Base-by-base conservation (phyloP, 306 rosid species). In the Delonix regia region DNA sequence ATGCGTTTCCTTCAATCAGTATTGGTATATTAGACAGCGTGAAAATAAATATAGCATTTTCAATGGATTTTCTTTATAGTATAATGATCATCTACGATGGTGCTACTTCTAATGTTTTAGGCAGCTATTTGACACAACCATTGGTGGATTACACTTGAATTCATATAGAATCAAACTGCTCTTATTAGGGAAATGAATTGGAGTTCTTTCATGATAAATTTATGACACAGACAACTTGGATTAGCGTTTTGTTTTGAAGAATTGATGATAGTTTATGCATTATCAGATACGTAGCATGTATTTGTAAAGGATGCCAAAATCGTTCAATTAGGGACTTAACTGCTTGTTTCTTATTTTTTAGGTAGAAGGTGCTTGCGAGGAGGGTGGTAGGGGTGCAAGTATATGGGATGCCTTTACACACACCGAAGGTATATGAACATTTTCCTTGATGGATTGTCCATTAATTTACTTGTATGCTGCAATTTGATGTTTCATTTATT, bases 401-500 rank as follows among this genome's bases (percentile, higher is more conserved):
- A 92, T 92, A 73, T 92, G 97, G 97, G 97, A 94, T 87, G 93
- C 90, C 55, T 94, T 94, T 86, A 28, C 97, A 67, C 94, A 92
- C 80, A 78, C 76, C 15, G 77, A 86, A 63, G 97, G 98, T 92
- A 78, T 56, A 21, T 11, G 6, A 77, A 68, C 73, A 30, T 71
- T 62, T 60, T 74, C 39, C 30, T 74, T 33, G 47, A 30, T 69
- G 30, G 74, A 69, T 27, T 82, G 68, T 61, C 21, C 47, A 69
- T 76, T 51, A 19, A 28, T 34, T 48, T 83, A 18, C 42, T 62
- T 36, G 14, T 16, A 51, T 52, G 69, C 24, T 63, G 71, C 56
- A 34, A 42, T 34, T 76, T 36, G 1, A 52, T 69, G 63, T 78
- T 81, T 65, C 34, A 64, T 42, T 51, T 39, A 19, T n/a, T 64